Conservation (phyloP, 768 basidiomycete species). For the Coprinopsis cinerea region DNA sequence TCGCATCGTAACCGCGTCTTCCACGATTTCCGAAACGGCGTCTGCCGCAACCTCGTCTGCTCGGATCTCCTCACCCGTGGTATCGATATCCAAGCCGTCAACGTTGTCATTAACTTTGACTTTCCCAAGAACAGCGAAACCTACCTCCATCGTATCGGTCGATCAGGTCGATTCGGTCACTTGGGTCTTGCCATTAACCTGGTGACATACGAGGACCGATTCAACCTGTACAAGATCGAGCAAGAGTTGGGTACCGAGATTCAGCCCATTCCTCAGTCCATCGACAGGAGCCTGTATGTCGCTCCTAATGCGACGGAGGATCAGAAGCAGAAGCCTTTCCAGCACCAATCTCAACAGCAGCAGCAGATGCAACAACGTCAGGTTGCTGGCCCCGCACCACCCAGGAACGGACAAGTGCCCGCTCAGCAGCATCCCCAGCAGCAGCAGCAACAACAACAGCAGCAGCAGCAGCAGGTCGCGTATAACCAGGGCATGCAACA, state of each 20-base stretch:
- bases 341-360: constrained; percentile 26
- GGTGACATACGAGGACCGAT: constrained; percentile 96
- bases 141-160: constrained; percentile 97
- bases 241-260: constrained; percentile 99
- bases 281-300: constrained; percentile 92
- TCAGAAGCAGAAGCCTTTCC: constrained; percentile 31
- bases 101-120: constrained; percentile 99
- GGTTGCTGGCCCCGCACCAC: constrained; percentile 16
- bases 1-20: constrained; percentile 98
- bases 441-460: constrained; percentile 7
- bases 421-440: no score
- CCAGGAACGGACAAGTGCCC: constrained; percentile 16
- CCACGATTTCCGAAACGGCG: constrained; percentile 98
- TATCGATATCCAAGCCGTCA: constrained; percentile 99
- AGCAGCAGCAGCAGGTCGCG: constrained; percentile 14
- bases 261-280: constrained; percentile 85
- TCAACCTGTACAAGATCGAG: constrained; percentile 97
- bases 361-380: constrained; percentile 19
- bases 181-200: constrained; percentile 96
- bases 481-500: neutral
- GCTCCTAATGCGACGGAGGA: constrained; percentile 58
- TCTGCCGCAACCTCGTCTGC: constrained; percentile 98
- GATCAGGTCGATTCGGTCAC: constrained; percentile 96
- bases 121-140: constrained; percentile 99
- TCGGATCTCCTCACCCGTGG: constrained; percentile 96